Conservation (phyloP, 352 stramenopile species). For the Phytophthora pinifolia region DNA sequence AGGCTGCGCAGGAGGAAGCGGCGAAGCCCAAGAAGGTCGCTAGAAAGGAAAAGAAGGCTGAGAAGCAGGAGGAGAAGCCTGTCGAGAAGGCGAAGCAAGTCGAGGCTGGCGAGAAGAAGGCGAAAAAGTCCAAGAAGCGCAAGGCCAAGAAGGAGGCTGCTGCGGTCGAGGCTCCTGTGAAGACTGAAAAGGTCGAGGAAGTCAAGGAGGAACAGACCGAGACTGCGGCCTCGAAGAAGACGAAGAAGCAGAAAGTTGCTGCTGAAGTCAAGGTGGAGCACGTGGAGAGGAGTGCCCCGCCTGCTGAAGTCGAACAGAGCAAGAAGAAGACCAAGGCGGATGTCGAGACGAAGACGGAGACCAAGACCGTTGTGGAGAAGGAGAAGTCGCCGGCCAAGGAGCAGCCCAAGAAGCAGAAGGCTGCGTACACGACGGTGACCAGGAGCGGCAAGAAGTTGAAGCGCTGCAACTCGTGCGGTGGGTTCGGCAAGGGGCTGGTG, state of each 20-base stretch:
- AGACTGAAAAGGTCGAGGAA: slow-evolving; percentile 38
- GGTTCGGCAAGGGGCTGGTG: slow-evolving; percentile 75
- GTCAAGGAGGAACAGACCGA: slow-evolving; percentile 1
- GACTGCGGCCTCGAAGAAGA: too few species aligned
- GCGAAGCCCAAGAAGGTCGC: slow-evolving; percentile 29
- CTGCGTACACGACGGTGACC: slow-evolving; percentile 36
- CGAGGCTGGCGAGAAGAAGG: slow-evolving; percentile 25
- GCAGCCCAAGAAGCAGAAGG: slow-evolving; percentile 31
- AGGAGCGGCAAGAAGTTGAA: slow-evolving; percentile 78
- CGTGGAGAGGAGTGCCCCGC: too few species aligned
- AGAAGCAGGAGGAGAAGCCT: slow-evolving; percentile 44
- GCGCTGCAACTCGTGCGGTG: slow-evolving; percentile 63
- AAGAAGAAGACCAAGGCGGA: too few species aligned
- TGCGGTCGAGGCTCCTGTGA: slow-evolving; percentile 18
- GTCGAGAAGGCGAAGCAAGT: slow-evolving; percentile 14
- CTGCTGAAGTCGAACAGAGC: too few species aligned
- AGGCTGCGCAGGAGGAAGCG: slow-evolving; percentile 47
- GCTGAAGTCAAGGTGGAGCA: slow-evolving; percentile 19
- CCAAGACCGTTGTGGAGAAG: too few species aligned
- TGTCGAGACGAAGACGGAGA: too few species aligned
- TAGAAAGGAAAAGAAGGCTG: slow-evolving; percentile 29
- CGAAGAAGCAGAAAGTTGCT: slow-evolving; percentile 20
- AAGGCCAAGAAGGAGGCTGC: slow-evolving; percentile 28
- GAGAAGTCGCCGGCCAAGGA: slow-evolving; percentile 14
- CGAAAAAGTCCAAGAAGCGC: slow-evolving; percentile 59